These are phyloP conservation scores for Mycocentrospora acerina DNA, from an alignment of 2,329 filamentous ascomycete genomes.

Conservation along the genomic window DNA sequence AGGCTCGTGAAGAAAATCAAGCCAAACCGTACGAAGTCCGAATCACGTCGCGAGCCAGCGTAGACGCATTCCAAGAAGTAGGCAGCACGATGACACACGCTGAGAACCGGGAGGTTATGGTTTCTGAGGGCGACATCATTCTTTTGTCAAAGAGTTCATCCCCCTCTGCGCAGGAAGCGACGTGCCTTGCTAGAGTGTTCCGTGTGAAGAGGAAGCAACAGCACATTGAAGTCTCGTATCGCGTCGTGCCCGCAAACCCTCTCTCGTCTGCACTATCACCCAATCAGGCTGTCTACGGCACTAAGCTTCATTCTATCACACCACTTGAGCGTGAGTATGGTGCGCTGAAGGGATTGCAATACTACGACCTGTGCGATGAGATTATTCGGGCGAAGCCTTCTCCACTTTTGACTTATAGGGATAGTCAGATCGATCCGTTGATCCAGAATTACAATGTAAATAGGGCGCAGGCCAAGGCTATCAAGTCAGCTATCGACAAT, in stretches of 20 bases:
- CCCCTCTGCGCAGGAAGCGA: conserved; percentile 69
- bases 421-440: conserved; percentile 68
- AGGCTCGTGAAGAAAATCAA: conserved; percentile 81
- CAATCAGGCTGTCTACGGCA: conserved; percentile 68
- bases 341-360: conserved; percentile 84
- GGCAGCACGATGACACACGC: conserved; percentile 75
- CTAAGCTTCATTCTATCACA: conserved; percentile 89
- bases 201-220: conserved; percentile 79
- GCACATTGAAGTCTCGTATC: conserved; percentile 80
- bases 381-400: conserved; percentile 88
- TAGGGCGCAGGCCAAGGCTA: conserved; percentile 83
- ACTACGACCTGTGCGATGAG: conserved; percentile 94
- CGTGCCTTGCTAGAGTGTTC: conserved; percentile 85
- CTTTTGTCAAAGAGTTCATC: conserved; percentile 74
- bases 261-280: conserved; percentile 67
- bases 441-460: conserved; percentile 83
- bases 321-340: conserved; percentile 96
- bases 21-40: conserved; percentile 84
- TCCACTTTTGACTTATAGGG: conserved; percentile 77
- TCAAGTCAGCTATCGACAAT: conserved; percentile 89
- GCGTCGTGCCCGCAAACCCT: conserved; percentile 68
- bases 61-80: conserved; percentile 91
- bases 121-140: conserved; percentile 86
- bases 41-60: conserved; percentile 80
- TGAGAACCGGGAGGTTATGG: conserved; percentile 69